Evolutionary conservation across 1,284 basidiomycete species (phyloP).

Genomic region (Apiotrichum akiyoshidainum): DNA sequence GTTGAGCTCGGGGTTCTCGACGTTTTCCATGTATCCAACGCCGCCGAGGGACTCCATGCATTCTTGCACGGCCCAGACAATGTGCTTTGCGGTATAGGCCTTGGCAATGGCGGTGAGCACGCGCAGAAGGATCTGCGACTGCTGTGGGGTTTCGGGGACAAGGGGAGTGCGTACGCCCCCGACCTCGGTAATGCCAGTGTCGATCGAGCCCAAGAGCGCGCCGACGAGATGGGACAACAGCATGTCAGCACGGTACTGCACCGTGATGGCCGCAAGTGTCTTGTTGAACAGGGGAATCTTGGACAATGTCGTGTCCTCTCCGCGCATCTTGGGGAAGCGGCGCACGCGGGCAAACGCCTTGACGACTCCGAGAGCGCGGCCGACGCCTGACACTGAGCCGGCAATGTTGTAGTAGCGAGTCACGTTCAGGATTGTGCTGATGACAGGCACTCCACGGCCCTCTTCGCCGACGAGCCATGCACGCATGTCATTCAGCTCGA

Average conservation of each 20-base stretch:
- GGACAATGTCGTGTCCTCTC: constrained; percentile 54
- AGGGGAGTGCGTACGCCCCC: constrained; percentile 40
- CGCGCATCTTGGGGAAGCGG: constrained; percentile 49
- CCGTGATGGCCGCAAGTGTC: constrained; percentile 59
- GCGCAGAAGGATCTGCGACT: constrained; percentile 59
- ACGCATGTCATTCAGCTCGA: constrained; percentile 61
- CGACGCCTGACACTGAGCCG: constrained; percentile 54
- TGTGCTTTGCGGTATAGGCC: constrained; percentile 66
- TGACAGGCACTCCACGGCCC: constrained; percentile 65
- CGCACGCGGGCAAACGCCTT: constrained; percentile 62
- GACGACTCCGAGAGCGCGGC: constrained; percentile 63
- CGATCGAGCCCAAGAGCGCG: constrained; percentile 61
- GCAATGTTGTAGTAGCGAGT: constrained; percentile 61
- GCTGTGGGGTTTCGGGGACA: constrained; percentile 23
- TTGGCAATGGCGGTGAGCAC: constrained; percentile 69
- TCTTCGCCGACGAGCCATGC: constrained; percentile 64
- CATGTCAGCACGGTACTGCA: constrained; percentile 64
- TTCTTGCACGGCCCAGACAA: constrained; percentile 63
- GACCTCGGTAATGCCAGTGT: constrained; percentile 52
- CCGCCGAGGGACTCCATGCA: constrained; percentile 72
- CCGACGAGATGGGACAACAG: constrained; percentile 63
- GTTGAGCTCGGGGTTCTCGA: constrained; percentile 55
- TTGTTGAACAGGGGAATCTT: constrained; percentile 54
- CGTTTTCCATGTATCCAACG: constrained; percentile 79
- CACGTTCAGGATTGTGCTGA: constrained; percentile 70